phyloP scores from a whole-genome alignment of 495 filamentous ascomycete genomes.

The Cercophora scortea region DNA sequence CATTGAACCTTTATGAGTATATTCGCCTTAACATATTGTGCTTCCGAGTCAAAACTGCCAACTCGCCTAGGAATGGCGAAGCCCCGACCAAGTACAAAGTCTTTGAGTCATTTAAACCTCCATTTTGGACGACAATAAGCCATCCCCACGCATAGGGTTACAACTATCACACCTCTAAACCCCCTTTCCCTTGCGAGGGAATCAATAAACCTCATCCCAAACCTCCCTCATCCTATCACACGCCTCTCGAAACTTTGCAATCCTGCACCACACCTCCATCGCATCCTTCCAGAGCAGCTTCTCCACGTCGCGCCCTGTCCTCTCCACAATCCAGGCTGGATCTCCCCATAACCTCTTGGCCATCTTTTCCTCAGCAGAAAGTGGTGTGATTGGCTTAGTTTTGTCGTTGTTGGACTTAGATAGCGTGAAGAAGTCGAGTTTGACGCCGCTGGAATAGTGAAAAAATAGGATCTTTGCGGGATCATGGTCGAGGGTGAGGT shows the following conservation, averaged over 20 bases:
- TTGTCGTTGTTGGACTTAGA: neutral
- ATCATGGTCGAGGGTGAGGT: slow-evolving; percentile 7
- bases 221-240: slow-evolving; percentile 10
- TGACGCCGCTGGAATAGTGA: slow-evolving; percentile 44
- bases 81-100: too few relatives aligned
- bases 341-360: slow-evolving; percentile 13
- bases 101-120: too few relatives aligned
- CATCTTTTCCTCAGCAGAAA: neutral
- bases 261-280: slow-evolving; percentile 33
- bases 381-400: neutral
- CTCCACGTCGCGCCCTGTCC: slow-evolving; percentile 41
- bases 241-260: neutral
- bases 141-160: neutral
- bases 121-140: neutral
- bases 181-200: neutral
- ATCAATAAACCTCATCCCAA: slow-evolving; percentile 3
- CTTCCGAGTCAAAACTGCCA: too few relatives aligned
- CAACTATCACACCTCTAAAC: neutral
- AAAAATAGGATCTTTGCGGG: slow-evolving; percentile 39
- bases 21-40: too few relatives aligned
- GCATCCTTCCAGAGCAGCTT: slow-evolving; percentile 43
- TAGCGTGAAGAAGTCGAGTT: slow-evolving; percentile 37
- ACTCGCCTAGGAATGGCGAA: too few relatives aligned
- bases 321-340: slow-evolving; percentile 26
- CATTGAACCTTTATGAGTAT: too few relatives aligned